Conservation (phyloP, 2,329 filamentous ascomycete species). For the Amauroascus niger region DNA sequence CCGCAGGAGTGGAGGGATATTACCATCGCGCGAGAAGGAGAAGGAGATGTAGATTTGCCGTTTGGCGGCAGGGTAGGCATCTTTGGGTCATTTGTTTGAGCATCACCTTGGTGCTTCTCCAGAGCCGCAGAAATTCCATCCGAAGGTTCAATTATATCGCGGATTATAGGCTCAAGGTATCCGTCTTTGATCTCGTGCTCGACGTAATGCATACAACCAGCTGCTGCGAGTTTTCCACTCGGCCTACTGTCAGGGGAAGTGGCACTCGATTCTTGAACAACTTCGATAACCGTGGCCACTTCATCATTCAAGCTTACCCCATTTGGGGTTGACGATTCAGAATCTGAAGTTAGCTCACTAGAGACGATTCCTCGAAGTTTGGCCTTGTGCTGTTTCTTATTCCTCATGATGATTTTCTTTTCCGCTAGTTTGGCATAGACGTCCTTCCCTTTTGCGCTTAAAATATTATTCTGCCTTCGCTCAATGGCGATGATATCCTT, state of each 20-base stretch:
- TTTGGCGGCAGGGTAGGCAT: not conserved
- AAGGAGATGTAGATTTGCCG: not conserved
- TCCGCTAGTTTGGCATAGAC: slow-evolving; percentile 66
- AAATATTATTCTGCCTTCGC: slow-evolving; percentile 74
- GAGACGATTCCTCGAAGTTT: slow-evolving; percentile 8
- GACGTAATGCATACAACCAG: slow-evolving; percentile 35
- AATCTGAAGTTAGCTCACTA: not conserved
- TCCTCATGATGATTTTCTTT: slow-evolving; percentile 63
- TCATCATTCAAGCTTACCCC: slow-evolving; percentile 9
- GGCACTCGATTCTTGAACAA: not conserved
- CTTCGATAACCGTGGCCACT: slow-evolving; percentile 9
- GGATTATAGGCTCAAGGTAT: slow-evolving; percentile 34
- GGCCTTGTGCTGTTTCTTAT: slow-evolving; percentile 55
- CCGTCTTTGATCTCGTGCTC: slow-evolving; percentile 39
- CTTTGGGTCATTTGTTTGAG: slow-evolving; percentile 18
- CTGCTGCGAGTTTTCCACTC: slow-evolving; percentile 5
- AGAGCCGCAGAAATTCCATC: not conserved
- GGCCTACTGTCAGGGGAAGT: not conserved
- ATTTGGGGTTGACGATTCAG: slow-evolving; percentile 9
- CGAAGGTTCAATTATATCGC: slow-evolving; percentile 28
- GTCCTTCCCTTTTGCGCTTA: slow-evolving; percentile 74
- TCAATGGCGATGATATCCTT: slow-evolving; percentile 85
- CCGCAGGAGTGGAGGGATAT: slow-evolving; percentile 96
- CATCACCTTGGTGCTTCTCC: not conserved
- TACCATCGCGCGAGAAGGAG: slow-evolving; percentile 57